Evolutionary conservation across 2,329 filamentous ascomycete species (phyloP).

Genomic region (Diplodia corticola): DNA sequence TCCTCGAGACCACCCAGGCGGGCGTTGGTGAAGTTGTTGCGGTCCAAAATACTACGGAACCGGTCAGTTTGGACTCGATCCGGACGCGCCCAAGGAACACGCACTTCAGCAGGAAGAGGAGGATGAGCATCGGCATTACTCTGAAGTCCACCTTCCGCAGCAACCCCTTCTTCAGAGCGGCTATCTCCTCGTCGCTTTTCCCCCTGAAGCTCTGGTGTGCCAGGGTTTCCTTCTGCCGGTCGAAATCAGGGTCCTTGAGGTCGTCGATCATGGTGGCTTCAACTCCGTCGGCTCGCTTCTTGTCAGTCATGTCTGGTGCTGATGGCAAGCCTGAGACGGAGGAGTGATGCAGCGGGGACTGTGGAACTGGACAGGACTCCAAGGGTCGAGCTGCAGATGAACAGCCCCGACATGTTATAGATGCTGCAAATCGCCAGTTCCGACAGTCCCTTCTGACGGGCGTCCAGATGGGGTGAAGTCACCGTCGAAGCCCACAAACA

Average conservation of each 20-base stretch:
- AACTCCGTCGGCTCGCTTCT: not conserved
- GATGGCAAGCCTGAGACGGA: too few species aligned
- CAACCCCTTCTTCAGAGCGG: constrained; percentile 29
- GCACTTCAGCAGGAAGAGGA: constrained; percentile 34
- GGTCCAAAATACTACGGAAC: constrained; percentile 1
- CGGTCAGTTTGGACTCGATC: constrained; percentile 3
- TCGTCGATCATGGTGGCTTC: constrained; percentile 17
- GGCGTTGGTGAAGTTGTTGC: constrained; percentile 38
- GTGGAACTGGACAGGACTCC: not conserved
- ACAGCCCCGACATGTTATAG: constrained; percentile 8
- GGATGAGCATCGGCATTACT: constrained; percentile 32
- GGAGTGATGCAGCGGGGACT: not conserved
- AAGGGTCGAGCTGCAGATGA: not conserved
- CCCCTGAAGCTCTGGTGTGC: constrained; percentile 1
- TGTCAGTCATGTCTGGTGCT: constrained; percentile 2
- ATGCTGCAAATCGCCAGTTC: not conserved
- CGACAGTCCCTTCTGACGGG: not conserved
- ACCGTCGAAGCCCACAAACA: not conserved
- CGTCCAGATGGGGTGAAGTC: not conserved
- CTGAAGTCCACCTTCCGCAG: constrained; percentile 33
- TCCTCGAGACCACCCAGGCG: constrained; percentile 37
- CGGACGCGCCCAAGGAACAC: constrained; percentile 8
- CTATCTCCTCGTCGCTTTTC: not conserved
- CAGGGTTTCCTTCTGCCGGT: not conserved
- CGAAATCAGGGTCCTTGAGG: not conserved